A percentile compares a stretch with the other conserved stretches of the same genome.
Evolutionary conservation across 2,329 filamentous ascomycete species (phyloP).

Genomic region (Tothia fuscella): DNA sequence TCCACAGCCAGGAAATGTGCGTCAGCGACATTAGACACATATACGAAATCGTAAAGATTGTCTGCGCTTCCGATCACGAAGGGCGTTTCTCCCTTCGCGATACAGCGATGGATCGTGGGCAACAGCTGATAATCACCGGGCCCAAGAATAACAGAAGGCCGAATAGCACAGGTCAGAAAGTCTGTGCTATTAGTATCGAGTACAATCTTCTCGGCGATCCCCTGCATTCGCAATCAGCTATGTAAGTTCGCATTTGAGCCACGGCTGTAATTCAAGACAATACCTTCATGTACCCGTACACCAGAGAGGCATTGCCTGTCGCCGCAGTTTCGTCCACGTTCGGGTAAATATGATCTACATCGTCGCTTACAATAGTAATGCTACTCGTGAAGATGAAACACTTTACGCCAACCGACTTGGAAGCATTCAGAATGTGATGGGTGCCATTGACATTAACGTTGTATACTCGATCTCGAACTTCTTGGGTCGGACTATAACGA

Average conservation of each 20-base stretch:
- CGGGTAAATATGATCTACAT: not conserved
- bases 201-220: slow-evolving; percentile 72
- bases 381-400: slow-evolving; percentile 76
- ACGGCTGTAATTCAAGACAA: not conserved
- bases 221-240: too few species aligned
- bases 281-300: slow-evolving; percentile 12
- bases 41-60: slow-evolving; percentile 61
- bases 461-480: slow-evolving; percentile 48
- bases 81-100: slow-evolving; percentile 54
- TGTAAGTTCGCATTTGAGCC: slow-evolving; percentile 1
- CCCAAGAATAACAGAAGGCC: slow-evolving; percentile 82
- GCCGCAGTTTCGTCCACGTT: not conserved
- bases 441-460: slow-evolving; percentile 87
- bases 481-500: slow-evolving; percentile 27
- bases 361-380: slow-evolving; percentile 6
- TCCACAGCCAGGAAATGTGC: slow-evolving; percentile 72
- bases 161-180: slow-evolving; percentile 68
- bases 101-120: slow-evolving; percentile 60
- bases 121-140: slow-evolving; percentile 73
- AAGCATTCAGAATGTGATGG: slow-evolving; percentile 61
- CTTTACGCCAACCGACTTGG: slow-evolving; percentile 56
- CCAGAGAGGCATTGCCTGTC: slow-evolving; percentile 1
- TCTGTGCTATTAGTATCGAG: slow-evolving; percentile 56
- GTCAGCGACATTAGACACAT: slow-evolving; percentile 58
- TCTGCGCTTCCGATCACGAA: slow-evolving; percentile 69